Conservation (phyloP, 176 grass and related monocot genomes). For the Alloteropsis semialata region DNA sequence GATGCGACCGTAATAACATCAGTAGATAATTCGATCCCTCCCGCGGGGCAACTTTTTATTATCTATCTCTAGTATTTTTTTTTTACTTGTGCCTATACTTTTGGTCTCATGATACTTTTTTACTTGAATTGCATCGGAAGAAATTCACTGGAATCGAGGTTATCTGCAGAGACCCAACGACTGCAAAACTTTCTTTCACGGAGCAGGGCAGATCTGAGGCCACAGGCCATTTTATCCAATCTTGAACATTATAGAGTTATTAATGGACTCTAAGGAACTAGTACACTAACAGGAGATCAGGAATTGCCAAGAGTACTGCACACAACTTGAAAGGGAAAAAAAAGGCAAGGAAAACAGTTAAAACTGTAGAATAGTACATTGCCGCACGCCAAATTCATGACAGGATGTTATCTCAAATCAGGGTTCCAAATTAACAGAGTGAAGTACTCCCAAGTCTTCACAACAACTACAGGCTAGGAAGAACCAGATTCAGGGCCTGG, state of each 20-base stretch:
- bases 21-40: background rate
- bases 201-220: background rate
- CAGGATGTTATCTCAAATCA: background rate
- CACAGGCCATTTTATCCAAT: background rate
- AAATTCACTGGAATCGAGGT: background rate
- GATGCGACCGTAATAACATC: background rate
- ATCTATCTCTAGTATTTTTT: background rate
- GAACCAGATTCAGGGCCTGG: slow-evolving; percentile 23
- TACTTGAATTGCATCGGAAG: background rate
- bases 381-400: background rate
- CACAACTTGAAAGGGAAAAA: background rate
- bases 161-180: background rate
- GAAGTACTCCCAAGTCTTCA: background rate
- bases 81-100: too few relatives aligned
- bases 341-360: background rate
- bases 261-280: too few relatives aligned
- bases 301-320: background rate
- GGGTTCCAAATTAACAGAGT: background rate
- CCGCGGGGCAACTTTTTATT: background rate
- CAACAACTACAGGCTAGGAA: background rate
- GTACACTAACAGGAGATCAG: background rate
- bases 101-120: background rate
- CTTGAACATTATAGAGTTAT: too few relatives aligned
- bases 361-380: background rate
- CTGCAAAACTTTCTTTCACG: background rate